Percentiles rank a stretch among this genome's conserved stretches.
Conservation (phyloP, 176 grass and related monocot genomes). For the Alloteropsis semialata region DNA sequence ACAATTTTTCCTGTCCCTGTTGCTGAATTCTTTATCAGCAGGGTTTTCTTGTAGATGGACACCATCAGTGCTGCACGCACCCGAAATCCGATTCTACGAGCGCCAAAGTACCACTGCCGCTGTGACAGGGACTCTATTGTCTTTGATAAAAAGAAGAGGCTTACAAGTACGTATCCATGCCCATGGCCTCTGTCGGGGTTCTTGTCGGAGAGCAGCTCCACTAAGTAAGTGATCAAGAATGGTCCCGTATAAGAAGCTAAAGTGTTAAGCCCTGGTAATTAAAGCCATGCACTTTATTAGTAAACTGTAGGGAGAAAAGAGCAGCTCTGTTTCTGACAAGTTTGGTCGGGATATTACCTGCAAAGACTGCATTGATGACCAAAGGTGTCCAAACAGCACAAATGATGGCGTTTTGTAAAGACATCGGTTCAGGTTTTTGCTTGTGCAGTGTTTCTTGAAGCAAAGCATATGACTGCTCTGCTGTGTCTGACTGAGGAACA, state of each 20-base stretch:
- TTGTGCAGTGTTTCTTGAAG: constrained; percentile 59
- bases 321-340: background rate
- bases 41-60: constrained; percentile 66
- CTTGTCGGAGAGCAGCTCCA: constrained; percentile 65
- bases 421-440: constrained; percentile 46
- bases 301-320: background rate
- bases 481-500: constrained; percentile 52
- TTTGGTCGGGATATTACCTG: constrained; percentile 42
- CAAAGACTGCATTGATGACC: constrained; percentile 65
- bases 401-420: constrained; percentile 51
- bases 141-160: constrained; percentile 75
- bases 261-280: constrained; percentile 72
- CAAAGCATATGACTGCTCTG: constrained; percentile 52
- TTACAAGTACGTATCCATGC: constrained; percentile 57
- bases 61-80: constrained; percentile 75
- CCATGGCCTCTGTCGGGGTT: constrained; percentile 22
- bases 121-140: constrained; percentile 85
- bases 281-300: constrained; percentile 2
- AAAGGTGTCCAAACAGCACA: constrained; percentile 64
- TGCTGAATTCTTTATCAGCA: constrained; percentile 60
- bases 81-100: constrained; percentile 66
- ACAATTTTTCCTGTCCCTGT: constrained; percentile 55
- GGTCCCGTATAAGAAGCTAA: constrained; percentile 69
- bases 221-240: constrained; percentile 78
- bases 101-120: constrained; percentile 84